Evolutionary conservation across 805 yeast species (phyloP), one percentile per base, ranked within the genome.

Genomic region (Ogataea trehalophila): DNA sequence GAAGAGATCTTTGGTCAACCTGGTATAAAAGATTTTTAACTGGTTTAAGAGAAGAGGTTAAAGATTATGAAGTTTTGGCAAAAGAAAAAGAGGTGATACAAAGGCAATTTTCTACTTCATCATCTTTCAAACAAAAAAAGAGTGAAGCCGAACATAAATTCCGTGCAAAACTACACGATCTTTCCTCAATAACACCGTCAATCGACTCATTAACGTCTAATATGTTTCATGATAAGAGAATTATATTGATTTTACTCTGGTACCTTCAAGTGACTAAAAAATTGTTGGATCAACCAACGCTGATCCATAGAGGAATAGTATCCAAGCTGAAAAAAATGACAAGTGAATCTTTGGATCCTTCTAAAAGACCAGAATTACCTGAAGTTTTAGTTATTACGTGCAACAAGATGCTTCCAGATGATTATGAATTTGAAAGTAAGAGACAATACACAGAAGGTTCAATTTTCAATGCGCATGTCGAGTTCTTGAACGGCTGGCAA

Each of bases 401-500:
- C 44, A 64, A 59, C 40, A 61, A 57, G 43, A 55, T 62, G 54
- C 52, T 57, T 26, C 42, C 62, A 14, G 54, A 46, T 35, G 38
- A 46, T 17, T 22, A 33, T 23, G 45, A 53, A 1, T 35, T 49
- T 33, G 46, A 46, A 23, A 38, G 37, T 11, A 38, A 53, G 16
- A 20, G 46, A 14, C 44, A 47, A 26, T 15, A 57, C 4, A 34
- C 51, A 3, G 51, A 56, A 26, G 53, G 48, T 26, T 56, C 61
- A 33, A 54, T 58, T 22, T 51, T 55, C 22, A 57, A 61, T 20
- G 54, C 67, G 1, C 55, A 59, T 23, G 55, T 64, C 8, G 68
- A 64, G 49, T 60, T 63, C 39, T 50, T 66, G n/a, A 61, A 59
- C 44, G 67, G 69, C 3, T 66, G 69, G 70, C 60, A 63, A 44